phyloP scores from a whole-genome alignment of 2,329 filamentous ascomycete species.

The Apiospora saccharicola region DNA sequence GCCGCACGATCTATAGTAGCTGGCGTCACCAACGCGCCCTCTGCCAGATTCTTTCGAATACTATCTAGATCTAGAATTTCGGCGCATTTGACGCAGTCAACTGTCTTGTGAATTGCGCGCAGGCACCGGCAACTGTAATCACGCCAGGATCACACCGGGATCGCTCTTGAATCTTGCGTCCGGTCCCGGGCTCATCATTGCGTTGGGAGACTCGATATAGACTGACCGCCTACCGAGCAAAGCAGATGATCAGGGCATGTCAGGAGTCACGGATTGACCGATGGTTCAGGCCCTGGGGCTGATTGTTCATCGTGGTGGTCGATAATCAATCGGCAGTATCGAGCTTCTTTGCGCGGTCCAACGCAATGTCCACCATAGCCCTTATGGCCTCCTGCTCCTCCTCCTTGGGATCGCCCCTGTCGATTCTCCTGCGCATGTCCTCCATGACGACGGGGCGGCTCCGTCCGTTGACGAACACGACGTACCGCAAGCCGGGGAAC shows the following conservation, averaged over 20 bases:
- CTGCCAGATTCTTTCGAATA: neutral
- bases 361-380: constrained; percentile 93
- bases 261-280: neutral
- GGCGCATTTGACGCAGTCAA: neutral
- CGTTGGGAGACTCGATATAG: neutral
- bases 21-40: neutral
- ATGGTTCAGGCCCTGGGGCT: neutral
- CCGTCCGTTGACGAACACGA: constrained; percentile 90
- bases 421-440: constrained; percentile 81
- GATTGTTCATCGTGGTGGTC: neutral
- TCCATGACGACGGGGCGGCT: constrained; percentile 77
- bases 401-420: constrained; percentile 66
- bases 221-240: neutral
- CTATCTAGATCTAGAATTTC: too few relatives aligned
- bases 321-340: constrained; percentile 28
- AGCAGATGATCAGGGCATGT: neutral
- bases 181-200: neutral
- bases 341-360: constrained; percentile 77
- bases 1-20: neutral
- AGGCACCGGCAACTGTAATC: neutral
- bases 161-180: neutral
- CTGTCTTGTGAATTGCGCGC: neutral
- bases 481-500: constrained; percentile 86
- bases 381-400: constrained; percentile 79
- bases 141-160: neutral